These are phyloP conservation scores for Talaromyces piceae DNA, from an alignment of 2,329 filamentous ascomycete genomes.

Conservation along the genomic window DNA sequence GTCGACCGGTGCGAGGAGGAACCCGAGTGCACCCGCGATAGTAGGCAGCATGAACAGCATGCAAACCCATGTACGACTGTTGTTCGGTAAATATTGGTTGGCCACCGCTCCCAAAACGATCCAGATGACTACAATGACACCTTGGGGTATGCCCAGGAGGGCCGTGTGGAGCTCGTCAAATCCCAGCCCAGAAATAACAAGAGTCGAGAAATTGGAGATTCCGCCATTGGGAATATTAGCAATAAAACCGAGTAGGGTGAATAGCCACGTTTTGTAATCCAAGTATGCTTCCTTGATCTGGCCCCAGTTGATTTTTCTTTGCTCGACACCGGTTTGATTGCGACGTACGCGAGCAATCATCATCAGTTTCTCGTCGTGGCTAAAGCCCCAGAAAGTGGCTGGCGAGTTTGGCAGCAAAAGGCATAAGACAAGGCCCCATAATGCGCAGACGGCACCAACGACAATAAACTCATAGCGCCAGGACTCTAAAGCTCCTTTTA, in stretches of 20 bases:
- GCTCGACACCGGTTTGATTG: conserved; percentile 7
- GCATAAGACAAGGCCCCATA: conserved; percentile 5
- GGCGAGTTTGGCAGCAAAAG: conserved; percentile 8
- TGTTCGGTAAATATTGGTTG: conserved; percentile 18
- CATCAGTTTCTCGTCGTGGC: conserved; percentile 6
- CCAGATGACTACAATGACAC: conserved; percentile 25
- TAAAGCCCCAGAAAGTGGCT: conserved; percentile 6
- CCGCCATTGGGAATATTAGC: conserved; percentile 24
- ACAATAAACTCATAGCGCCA: conserved; percentile 7
- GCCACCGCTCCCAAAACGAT: conserved; percentile 15
- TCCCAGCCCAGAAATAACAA: conserved; percentile 34
- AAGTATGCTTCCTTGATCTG: conserved; percentile 6
- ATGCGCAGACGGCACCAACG: conserved; percentile 5
- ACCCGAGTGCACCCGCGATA: conserved; percentile 16
- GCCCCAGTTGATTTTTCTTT: conserved; percentile 7
- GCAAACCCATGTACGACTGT: conserved; percentile 15
- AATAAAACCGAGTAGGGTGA: conserved; percentile 4
- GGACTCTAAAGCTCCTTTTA: not conserved
- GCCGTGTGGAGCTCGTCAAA: conserved; percentile 30
- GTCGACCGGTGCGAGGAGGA: conserved; percentile 13
- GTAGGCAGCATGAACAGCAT: conserved; percentile 19
- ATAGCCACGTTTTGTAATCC: conserved; percentile 7
- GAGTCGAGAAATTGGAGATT: conserved; percentile 22
- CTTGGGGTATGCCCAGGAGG: conserved; percentile 32
- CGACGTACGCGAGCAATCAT: conserved; percentile 5